phyloP scores from a whole-genome alignment of 345 rosid genomes.

The Streptanthus diversifolius region DNA sequence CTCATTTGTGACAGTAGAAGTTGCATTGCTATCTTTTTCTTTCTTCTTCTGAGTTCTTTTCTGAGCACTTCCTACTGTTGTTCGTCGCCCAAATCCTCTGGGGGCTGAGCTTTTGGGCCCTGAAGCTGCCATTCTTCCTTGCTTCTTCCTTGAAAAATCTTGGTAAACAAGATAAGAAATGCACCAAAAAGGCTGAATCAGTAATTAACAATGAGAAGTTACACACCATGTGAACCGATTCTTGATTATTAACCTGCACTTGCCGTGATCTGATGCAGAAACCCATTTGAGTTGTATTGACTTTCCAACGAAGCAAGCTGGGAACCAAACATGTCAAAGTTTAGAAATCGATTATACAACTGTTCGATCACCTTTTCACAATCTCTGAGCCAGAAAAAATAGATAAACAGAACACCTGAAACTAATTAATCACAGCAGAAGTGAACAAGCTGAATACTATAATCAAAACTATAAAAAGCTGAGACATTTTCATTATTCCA shows the following conservation, averaged over 20 bases:
- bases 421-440: background rate
- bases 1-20: conserved; percentile 22
- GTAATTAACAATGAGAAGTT: background rate
- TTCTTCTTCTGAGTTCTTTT: conserved; percentile 44
- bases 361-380: background rate
- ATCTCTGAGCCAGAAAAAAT: background rate
- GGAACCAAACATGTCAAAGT: conserved; percentile 23
- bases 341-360: background rate
- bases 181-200: conserved; percentile 1
- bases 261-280: conserved; percentile 47
- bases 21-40: conserved; percentile 40
- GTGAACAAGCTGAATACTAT: background rate
- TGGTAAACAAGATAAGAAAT: conserved; percentile 4
- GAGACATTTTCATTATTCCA: background rate
- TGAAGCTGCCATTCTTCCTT: conserved; percentile 41
- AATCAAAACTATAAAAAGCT: background rate
- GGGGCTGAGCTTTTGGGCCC: conserved; percentile 47
- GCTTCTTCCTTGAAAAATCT: conserved; percentile 76
- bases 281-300: conserved; percentile 34
- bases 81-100: conserved; percentile 50
- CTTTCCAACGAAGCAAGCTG: conserved; percentile 51
- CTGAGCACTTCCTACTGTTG: conserved; percentile 44
- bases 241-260: conserved; percentile 47
- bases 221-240: background rate
- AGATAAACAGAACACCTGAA: background rate